Conservation (phyloP, 768 basidiomycete genomes). For the Chalciporus chontae region DNA sequence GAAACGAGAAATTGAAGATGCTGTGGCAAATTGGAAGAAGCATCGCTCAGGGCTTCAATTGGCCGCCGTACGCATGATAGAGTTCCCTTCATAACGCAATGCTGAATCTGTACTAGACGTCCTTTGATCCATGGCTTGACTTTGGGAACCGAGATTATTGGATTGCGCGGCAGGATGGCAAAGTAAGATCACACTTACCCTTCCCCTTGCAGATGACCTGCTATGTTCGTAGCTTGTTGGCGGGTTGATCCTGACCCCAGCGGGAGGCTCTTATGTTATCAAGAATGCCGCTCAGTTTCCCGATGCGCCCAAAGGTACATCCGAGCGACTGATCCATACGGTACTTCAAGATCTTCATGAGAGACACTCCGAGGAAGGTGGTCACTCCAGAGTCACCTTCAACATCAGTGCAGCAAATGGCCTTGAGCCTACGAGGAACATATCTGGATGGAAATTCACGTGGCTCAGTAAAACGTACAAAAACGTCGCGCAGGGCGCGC, state of each 20-base stretch:
- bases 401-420: constrained; percentile 44
- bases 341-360: constrained; percentile 41
- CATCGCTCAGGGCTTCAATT: constrained; percentile 56
- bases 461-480: constrained; percentile 43
- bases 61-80: constrained; percentile 35
- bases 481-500: constrained; percentile 37
- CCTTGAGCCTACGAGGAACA: constrained; percentile 39
- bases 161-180: constrained; percentile 39
- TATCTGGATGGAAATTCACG: constrained; percentile 45
- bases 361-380: constrained; percentile 18
- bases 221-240: constrained; percentile 36
- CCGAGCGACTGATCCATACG: constrained; percentile 48
- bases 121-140: constrained; percentile 54
- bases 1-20: constrained; percentile 45
- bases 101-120: constrained; percentile 30
- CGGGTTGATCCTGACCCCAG: constrained; percentile 49
- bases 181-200: background rate
- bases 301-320: constrained; percentile 49
- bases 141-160: constrained; percentile 55
- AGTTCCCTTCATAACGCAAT: background rate
- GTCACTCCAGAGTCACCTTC: constrained; percentile 40
- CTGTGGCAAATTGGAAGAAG: constrained; percentile 55
- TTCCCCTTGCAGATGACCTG: background rate
- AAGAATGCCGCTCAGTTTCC: constrained; percentile 57
- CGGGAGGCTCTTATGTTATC: constrained; percentile 47